phyloP scores from a whole-genome alignment of 768 basidiomycete species.

The Dacryopinax primogenitus region DNA sequence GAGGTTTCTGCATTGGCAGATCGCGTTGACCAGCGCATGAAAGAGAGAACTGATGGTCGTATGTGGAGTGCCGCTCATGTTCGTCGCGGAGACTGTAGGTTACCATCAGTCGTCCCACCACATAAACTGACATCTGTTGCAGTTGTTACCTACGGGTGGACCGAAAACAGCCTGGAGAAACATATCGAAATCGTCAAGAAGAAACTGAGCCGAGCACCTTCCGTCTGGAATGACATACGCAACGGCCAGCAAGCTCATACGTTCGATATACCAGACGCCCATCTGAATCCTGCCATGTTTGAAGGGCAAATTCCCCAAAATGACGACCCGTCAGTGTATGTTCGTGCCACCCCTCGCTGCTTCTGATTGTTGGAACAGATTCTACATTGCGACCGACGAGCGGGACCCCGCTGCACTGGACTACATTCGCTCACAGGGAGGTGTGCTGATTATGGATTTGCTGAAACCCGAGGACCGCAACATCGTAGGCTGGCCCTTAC shows the following conservation, averaged over 20 bases:
- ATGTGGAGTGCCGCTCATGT: constrained; percentile 35
- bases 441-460: constrained; percentile 32
- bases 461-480: constrained; percentile 31
- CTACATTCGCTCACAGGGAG: constrained; percentile 30
- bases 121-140: background rate
- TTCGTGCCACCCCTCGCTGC: background rate
- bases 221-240: constrained; percentile 4
- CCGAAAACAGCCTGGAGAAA: constrained; percentile 26
- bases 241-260: background rate
- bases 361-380: constrained; percentile 1
- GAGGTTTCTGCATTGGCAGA: constrained; percentile 24
- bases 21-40: constrained; percentile 28
- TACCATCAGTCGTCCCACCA: background rate
- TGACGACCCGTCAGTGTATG: constrained; percentile 13
- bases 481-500: constrained; percentile 18
- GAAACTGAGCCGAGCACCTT: constrained; percentile 23
- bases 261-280: constrained; percentile 13
- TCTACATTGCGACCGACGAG: constrained; percentile 31
- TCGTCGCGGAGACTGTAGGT: constrained; percentile 35
- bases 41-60: constrained; percentile 17
- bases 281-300: constrained; percentile 12
- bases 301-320: constrained; percentile 12
- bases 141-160: constrained; percentile 28
- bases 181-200: constrained; percentile 29
- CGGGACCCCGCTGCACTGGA: constrained; percentile 27